Base-by-base conservation (phyloP, 2,329 filamentous ascomycete species). In the Sclerotinia minor region DNA sequence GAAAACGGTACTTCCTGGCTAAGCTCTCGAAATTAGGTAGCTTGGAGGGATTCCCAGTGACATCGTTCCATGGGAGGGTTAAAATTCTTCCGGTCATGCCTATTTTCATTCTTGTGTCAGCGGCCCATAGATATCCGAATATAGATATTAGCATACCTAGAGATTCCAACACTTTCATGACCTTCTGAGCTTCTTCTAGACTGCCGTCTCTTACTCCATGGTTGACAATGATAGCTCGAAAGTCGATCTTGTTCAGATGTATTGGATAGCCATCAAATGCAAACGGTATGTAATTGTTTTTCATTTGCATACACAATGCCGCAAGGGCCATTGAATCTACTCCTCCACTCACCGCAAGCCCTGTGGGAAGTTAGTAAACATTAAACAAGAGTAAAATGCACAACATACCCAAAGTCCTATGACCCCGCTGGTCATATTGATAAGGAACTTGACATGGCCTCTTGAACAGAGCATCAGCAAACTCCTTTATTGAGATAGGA, bases 321-420 rank as follows among this genome's bases (percentile, higher is more conserved):
- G 93, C 92, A 69, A 99, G 82, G 38, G 94, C 94, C 94, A 98
- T 99, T n/a, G 94, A 98, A 79, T 99, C 95, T 50, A 95, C 91
- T 9, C 95, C 95, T 32, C 95, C 95, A 76, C 94, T 97, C 70
- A 98, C 83, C 21, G 94, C 95, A 69, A 98, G 81, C 65, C 85
- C 89, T 92, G 57, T 45, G 0, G 11, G 29, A 9, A 26, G 29
- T 13, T 53, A 52, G 44, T 17, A 49, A 26, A 57, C 38, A 32
- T 8, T 38, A 29, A 45, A 38, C n/a, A 41, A 54, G 38, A n/a
- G 32, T 21, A 15, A 3, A n/a, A 19, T n/a, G 19, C 21, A 26
- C 5, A 38, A 41, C 68, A 53, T 64, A 67, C 65, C 65, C 45
- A 63, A 3, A 11, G 44, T 64, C 32, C 32, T 41, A 21, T 24